Conservation (phyloP, 1,139 yeast species). For the Taiozyma onychis region DNA sequence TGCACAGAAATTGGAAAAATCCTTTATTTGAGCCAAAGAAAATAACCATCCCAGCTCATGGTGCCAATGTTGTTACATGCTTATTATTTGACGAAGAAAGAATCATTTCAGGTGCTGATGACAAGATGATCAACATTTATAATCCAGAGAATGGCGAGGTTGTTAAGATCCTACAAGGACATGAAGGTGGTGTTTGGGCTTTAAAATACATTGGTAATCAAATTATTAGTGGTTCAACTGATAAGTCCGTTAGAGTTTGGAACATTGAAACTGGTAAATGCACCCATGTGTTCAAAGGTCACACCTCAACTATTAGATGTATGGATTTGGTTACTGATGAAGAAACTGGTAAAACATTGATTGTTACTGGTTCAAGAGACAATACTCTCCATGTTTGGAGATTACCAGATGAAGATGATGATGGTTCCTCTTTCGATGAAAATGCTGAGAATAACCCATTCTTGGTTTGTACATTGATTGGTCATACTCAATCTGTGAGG, state of each 20-base stretch:
- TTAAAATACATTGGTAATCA: slow-evolving; percentile 75
- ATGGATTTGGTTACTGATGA: slow-evolving; percentile 70
- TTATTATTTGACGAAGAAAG: slow-evolving; percentile 88
- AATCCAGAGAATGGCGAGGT: slow-evolving; percentile 69
- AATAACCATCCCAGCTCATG: slow-evolving; percentile 68
- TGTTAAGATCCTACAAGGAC: slow-evolving; percentile 71
- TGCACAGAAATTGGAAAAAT: slow-evolving; percentile 78
- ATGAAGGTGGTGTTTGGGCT: slow-evolving; percentile 99
- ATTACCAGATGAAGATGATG: slow-evolving; percentile 36
- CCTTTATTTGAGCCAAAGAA: slow-evolving; percentile 65
- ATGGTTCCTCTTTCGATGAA: slow-evolving; percentile 36
- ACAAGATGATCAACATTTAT: slow-evolving; percentile 73
- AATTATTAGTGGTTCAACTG: slow-evolving; percentile 87
- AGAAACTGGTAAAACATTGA: slow-evolving; percentile 56
- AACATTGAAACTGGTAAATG: slow-evolving; percentile 68
- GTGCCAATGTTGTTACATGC: slow-evolving; percentile 85
- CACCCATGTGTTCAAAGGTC: slow-evolving; percentile 85
- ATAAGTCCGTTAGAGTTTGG: slow-evolving; percentile 89
- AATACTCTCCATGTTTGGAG: slow-evolving; percentile 87
- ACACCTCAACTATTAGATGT: slow-evolving; percentile 89
- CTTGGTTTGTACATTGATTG: slow-evolving; percentile 68
- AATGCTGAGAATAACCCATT: slow-evolving; percentile 51
- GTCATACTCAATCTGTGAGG: slow-evolving; percentile 85
- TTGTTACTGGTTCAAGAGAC: slow-evolving; percentile 90
- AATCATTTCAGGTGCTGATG: slow-evolving; percentile 92